A percentile compares a stretch with the other conserved stretches of the same genome.
Evolutionary conservation across 331 rosid species (phyloP).

Genomic region (Malus hybrid): DNA sequence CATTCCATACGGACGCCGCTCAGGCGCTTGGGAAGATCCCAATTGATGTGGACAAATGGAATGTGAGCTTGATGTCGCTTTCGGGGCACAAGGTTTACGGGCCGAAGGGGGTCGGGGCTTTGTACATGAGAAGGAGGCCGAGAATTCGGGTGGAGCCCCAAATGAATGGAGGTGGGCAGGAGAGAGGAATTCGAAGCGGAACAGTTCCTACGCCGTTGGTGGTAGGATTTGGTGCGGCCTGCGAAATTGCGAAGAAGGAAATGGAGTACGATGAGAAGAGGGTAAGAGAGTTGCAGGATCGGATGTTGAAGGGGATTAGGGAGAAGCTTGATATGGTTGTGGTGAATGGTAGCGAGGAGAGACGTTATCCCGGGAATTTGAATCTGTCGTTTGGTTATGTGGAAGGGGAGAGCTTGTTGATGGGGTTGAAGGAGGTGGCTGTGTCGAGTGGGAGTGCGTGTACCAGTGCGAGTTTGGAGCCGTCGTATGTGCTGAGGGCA

Average conservation of each 20-base stretch:
- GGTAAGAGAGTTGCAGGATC: slow-evolving; percentile 44
- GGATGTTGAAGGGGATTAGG: slow-evolving; percentile 57
- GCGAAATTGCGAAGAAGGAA: slow-evolving; percentile 72
- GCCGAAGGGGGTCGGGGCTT: slow-evolving; percentile 79
- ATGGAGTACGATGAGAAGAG: slow-evolving; percentile 78
- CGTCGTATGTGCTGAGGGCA: slow-evolving; percentile 87
- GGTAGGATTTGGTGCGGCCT: slow-evolving; percentile 89
- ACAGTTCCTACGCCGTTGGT: slow-evolving; percentile 81
- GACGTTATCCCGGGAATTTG: slow-evolving; percentile 68
- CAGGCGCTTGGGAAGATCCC: slow-evolving; percentile 93
- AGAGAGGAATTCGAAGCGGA: slow-evolving; percentile 89
- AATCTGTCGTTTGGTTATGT: slow-evolving; percentile 82
- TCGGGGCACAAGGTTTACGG: slow-evolving; percentile 88
- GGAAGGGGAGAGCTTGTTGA: slow-evolving; percentile 89
- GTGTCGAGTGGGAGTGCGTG: slow-evolving; percentile 98
- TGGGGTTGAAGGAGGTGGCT: slow-evolving; percentile 97
- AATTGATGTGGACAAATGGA: slow-evolving; percentile 78
- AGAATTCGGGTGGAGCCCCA: slow-evolving; percentile 95
- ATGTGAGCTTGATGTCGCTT: slow-evolving; percentile 85
- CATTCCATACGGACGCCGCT: slow-evolving; percentile 90
- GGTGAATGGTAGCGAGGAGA: slow-evolving; percentile 86
- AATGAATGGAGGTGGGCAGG: slow-evolving; percentile 96
- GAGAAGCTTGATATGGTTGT: slow-evolving; percentile 71
- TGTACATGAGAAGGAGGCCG: slow-evolving; percentile 75
- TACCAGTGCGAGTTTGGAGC: slow-evolving; percentile 96